These are phyloP conservation scores for Pestalotiopsis sp. DNA, from an alignment of 2,329 filamentous ascomycete species.

Conservation along the genomic window DNA sequence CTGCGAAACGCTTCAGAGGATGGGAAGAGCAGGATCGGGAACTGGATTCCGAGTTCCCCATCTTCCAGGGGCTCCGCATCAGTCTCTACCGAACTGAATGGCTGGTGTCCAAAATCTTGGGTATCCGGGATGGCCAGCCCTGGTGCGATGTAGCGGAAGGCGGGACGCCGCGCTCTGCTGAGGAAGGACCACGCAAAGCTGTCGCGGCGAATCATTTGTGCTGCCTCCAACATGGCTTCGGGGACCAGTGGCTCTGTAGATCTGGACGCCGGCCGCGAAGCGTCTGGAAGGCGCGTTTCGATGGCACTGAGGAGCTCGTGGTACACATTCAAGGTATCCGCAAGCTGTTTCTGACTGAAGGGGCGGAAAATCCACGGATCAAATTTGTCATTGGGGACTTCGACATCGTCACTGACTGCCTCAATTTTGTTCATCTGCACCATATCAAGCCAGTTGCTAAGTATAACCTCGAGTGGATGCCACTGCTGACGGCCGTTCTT, in stretches of 20 bases:
- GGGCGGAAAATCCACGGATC: slow-evolving; percentile 18
- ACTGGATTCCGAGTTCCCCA: neutral
- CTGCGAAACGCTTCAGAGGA: neutral
- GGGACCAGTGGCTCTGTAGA: neutral
- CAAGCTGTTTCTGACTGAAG: slow-evolving; percentile 18
- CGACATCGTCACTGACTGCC: slow-evolving; percentile 6
- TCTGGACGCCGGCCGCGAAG: neutral
- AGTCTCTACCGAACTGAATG: neutral
- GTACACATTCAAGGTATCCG: slow-evolving; percentile 9
- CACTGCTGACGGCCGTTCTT: slow-evolving; percentile 21
- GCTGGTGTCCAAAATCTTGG: neutral
- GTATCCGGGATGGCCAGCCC: neutral
- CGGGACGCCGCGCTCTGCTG: neutral
- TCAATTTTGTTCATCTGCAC: slow-evolving; percentile 19
- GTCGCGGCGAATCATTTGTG: neutral
- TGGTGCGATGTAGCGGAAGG: slow-evolving; percentile 2
- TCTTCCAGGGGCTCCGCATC: neutral
- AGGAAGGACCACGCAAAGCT: slow-evolving; percentile 1
- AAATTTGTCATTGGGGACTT: neutral
- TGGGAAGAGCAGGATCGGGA: slow-evolving; percentile 2
- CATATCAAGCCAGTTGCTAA: slow-evolving; percentile 21
- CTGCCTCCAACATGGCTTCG: neutral
- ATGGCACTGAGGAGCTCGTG: slow-evolving; percentile 11
- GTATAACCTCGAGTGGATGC: slow-evolving; percentile 24
- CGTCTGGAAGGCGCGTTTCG: slow-evolving; percentile 3